phyloP scores from a whole-genome alignment of 129 eudicot genomes.

The Smallanthus sonchifolius region DNA sequence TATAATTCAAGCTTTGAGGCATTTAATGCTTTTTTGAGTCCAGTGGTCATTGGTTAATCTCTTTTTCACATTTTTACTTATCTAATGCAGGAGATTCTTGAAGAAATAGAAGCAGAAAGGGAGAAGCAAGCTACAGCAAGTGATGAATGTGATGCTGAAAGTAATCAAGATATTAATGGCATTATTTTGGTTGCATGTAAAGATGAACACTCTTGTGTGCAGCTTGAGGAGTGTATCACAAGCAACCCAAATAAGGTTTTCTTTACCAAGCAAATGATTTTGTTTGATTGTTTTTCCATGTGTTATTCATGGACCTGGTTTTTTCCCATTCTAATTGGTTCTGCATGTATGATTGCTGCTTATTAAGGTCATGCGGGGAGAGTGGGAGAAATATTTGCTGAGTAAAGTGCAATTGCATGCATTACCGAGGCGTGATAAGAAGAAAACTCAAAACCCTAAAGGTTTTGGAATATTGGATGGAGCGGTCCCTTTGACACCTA shows the following conservation, averaged over 20 bases:
- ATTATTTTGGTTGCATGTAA: conserved; percentile 87
- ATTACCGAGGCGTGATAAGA: conserved; percentile 54
- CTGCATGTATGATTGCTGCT: conserved; percentile 10
- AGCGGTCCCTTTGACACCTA: conserved; percentile 37
- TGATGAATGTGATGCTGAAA: conserved; percentile 37
- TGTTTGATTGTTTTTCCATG: background rate
- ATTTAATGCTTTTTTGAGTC: background rate
- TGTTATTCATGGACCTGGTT: background rate
- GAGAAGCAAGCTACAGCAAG: conserved; percentile 48
- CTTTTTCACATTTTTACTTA: conserved; percentile 1
- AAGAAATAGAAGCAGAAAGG: conserved; percentile 80
- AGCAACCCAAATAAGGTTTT: conserved; percentile 72
- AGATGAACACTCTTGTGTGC: conserved; percentile 89
- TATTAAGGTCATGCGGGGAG: conserved; percentile 70
- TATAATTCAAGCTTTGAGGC: background rate
- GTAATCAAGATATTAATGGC: conserved; percentile 41
- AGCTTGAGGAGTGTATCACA: conserved; percentile 84
- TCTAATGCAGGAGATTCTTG: conserved; percentile 67
- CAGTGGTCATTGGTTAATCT: background rate
- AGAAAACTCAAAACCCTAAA: conserved; percentile 58
- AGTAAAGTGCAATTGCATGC: conserved; percentile 87
- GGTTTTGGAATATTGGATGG: conserved; percentile 94
- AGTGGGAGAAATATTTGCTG: conserved; percentile 92
- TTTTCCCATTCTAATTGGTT: background rate
- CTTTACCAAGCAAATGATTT: background rate